These are phyloP conservation scores for Exophiala spinifera DNA, from an alignment of 2,329 filamentous ascomycete species.

Conservation along the genomic window DNA sequence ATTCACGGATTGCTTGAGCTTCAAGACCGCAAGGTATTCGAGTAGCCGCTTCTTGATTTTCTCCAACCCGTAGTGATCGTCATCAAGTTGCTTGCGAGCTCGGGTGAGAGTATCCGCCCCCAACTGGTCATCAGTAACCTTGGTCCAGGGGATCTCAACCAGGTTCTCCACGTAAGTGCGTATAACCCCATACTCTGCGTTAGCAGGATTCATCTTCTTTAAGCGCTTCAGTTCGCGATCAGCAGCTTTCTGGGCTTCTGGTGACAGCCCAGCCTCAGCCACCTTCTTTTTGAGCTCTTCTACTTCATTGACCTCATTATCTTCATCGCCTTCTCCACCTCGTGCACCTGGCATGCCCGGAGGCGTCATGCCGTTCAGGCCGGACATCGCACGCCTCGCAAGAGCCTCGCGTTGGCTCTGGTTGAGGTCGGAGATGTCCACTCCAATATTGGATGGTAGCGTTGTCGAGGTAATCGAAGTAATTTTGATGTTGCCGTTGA, in stretches of 20 bases:
- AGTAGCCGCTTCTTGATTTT: conserved; percentile 95
- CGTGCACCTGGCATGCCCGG: conserved; percentile 46
- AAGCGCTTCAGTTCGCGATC: conserved; percentile 83
- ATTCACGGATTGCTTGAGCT: conserved; percentile 89
- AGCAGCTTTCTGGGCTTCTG: conserved; percentile 85
- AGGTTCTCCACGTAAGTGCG: conserved; percentile 92
- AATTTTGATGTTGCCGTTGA: conserved; percentile 85
- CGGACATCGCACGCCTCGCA: conserved; percentile 43
- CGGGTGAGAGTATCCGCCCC: conserved; percentile 73
- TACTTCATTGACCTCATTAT: conserved; percentile 83
- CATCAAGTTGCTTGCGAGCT: conserved; percentile 85
- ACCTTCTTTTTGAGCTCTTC: conserved; percentile 89
- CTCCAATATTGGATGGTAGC: conserved; percentile 58
- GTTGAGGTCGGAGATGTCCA: conserved; percentile 53
- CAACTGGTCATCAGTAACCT: conserved; percentile 78
- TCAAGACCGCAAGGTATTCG: conserved; percentile 93
- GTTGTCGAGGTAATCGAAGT: conserved; percentile 70
- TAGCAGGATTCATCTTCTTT: conserved; percentile 92
- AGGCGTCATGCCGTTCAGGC: conserved; percentile 40
- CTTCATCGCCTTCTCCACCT: conserved; percentile 56
- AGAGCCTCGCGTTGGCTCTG: conserved; percentile 46
- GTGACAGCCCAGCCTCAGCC: conserved; percentile 72
- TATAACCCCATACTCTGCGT: conserved; percentile 93
- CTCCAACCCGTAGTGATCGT: conserved; percentile 93
- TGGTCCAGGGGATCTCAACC: conserved; percentile 88